These are phyloP conservation scores for Xylaria acuta DNA, from an alignment of 495 filamentous ascomycete species.

Conservation along the genomic window DNA sequence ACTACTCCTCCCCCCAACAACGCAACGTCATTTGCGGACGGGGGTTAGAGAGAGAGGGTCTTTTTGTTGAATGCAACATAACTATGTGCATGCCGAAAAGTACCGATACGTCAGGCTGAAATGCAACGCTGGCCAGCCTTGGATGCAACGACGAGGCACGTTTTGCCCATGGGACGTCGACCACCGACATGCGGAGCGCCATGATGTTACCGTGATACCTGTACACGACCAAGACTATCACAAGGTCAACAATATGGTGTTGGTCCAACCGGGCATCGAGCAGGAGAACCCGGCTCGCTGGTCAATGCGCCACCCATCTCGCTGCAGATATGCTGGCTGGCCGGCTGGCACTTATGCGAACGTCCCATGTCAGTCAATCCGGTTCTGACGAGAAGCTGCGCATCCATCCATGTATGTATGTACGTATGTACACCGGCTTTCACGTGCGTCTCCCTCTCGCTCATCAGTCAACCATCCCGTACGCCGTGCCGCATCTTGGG, in stretches of 20 bases:
- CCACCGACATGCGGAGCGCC: conserved; percentile 2
- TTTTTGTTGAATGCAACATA: conserved; percentile 27
- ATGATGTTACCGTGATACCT: conserved; percentile 4
- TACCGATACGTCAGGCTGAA: conserved; percentile 21
- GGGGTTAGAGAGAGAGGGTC: background rate
- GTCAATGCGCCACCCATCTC: background rate
- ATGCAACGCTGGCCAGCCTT: conserved; percentile 19
- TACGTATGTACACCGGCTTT: background rate
- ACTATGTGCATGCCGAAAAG: conserved; percentile 12
- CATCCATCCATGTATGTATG: too few relatives aligned
- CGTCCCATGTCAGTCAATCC: background rate
- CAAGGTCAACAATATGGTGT: background rate
- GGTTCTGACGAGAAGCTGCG: background rate
- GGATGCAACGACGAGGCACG: conserved; percentile 17
- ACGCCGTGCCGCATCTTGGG: conserved; percentile 1
- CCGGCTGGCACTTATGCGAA: too few relatives aligned
- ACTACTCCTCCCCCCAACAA: background rate
- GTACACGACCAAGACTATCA: background rate
- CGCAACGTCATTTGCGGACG: conserved; percentile 13
- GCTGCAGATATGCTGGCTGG: conserved; percentile 7
- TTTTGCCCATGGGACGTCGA: conserved; percentile 12
- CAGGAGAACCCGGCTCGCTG: background rate
- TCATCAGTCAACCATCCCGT: background rate
- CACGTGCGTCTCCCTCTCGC: background rate
- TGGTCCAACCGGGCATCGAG: conserved; percentile 1